Conservation (phyloP, 768 basidiomycete genomes). For the Rhodotorula kratochvilovae region DNA sequence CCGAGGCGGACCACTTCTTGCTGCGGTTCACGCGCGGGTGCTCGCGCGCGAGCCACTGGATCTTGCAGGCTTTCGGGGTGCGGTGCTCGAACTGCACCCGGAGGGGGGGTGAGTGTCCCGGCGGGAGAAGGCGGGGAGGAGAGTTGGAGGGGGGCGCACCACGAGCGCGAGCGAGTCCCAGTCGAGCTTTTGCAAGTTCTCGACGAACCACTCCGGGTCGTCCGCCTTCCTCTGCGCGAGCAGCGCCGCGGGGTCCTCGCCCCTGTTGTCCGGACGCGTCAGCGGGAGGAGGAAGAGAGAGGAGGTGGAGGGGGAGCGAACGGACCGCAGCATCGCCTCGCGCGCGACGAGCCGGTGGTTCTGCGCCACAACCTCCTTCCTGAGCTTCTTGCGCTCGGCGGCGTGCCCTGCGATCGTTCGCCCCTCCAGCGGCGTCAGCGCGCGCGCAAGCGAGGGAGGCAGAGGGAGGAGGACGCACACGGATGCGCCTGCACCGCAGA, state of each 20-base stretch:
- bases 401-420: conserved; percentile 19
- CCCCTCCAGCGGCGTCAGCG: background rate
- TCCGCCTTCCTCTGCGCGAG: background rate
- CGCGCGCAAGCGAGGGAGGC: background rate
- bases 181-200: conserved; percentile 16
- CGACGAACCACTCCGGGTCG: conserved; percentile 6
- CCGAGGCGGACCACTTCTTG: background rate
- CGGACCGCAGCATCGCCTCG: conserved; percentile 8
- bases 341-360: conserved; percentile 24
- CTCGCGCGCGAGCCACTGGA: conserved; percentile 36
- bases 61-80: conserved; percentile 17
- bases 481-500: conserved; percentile 7
- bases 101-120: no score
- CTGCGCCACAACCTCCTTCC: conserved; percentile 24
- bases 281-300: no score
- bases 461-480: conserved; percentile 6
- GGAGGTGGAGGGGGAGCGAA: background rate
- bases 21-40: conserved; percentile 13
- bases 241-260: background rate
- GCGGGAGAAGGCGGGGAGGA: background rate
- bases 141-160: conserved; percentile 4
- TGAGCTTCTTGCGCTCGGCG: conserved; percentile 15
- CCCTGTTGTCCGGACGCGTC: conserved; percentile 10
- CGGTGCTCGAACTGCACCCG: conserved; percentile 20
- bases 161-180: conserved; percentile 22